Percentiles rank a stretch among this genome's conserved stretches.
These are phyloP conservation scores for Epichloe gansuensis DNA, from an alignment of 2,329 filamentous ascomycete genomes.

Conservation along the genomic window DNA sequence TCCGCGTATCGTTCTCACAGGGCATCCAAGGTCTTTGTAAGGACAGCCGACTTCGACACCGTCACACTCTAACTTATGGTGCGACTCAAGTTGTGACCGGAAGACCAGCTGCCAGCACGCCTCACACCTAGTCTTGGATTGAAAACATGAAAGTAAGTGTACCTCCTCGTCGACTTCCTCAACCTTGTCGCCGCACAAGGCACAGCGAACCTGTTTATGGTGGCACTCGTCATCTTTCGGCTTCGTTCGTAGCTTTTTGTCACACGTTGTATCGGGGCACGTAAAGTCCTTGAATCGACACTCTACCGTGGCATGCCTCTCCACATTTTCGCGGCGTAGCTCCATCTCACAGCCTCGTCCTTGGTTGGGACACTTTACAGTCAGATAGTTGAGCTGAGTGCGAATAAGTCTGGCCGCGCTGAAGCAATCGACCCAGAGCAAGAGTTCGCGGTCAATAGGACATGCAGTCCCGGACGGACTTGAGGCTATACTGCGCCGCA, in stretches of 20 bases:
- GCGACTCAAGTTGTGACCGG: constrained; percentile 32
- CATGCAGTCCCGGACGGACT: constrained; percentile 32
- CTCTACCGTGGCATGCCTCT: constrained; percentile 42
- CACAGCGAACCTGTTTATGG: constrained; percentile 38
- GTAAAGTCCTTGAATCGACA: constrained; percentile 42
- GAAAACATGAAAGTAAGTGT: constrained; percentile 29
- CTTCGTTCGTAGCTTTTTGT: constrained; percentile 37
- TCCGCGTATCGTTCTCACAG: constrained; percentile 20
- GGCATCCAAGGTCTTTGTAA: constrained; percentile 25
- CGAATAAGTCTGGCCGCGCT: constrained; percentile 35
- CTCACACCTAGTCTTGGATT: constrained; percentile 34
- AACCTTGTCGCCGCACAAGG: constrained; percentile 39
- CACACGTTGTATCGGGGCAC: constrained; percentile 42
- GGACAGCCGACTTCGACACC: constrained; percentile 38
- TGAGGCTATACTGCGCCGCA: constrained; percentile 29
- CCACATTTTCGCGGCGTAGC: constrained; percentile 39
- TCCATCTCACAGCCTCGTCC: constrained; percentile 36
- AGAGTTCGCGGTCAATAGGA: constrained; percentile 43
- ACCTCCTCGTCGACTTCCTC: constrained; percentile 29
- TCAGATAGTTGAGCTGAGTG: constrained; percentile 47
- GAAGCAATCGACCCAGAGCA: constrained; percentile 26
- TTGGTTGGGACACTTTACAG: constrained; percentile 45
- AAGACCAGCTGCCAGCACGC: constrained; percentile 33
- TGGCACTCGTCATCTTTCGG: constrained; percentile 39
- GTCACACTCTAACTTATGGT: constrained; percentile 35